Evolutionary conservation across 441 rosid species (phyloP), one percentile per base, ranked within the genome.

Genomic region (Capsella rubella): DNA sequence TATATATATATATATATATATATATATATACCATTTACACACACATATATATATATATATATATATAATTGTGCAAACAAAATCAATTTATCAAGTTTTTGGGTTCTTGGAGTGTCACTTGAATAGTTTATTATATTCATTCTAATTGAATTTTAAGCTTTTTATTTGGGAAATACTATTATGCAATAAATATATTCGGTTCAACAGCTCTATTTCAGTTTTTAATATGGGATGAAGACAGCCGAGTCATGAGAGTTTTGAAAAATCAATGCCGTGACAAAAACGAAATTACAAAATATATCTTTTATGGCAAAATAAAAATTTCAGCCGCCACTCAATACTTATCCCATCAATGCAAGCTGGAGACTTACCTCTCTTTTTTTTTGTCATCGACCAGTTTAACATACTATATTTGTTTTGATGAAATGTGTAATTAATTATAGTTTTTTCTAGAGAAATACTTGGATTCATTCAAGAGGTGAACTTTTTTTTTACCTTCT

Each of bases 241-340:
- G 56, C 64, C 45, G 64, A 34, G 50, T 64, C 51, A 47, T 0
- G 10, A 5, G 29, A 63, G 42, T 25, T 45, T 34, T 49, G 64
- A 73, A 47, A 37, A 29, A 65, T 65, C 59, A 56, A 56, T 28
- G 43, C 15, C 27, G 59, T 62, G 77, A 46, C 77, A 66, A 73
- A 27, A 27, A 37, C 35, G 65, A 56, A 27, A 0, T 56, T 65
- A 73, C 77, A 73, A 65, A 56, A 47, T 27, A 15, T 45, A 2
- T 34, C 50, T 43, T 53, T 53, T 34, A 16, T 12, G 11, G 7
- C 25, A 34, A 18, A 5, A 12, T 9, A 12, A 9, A 54, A 8
- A 63, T n/a, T 54, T 32, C 21, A 55, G 77, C 71, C 77, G 71
- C 69, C 71, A 45, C n/a, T 43, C 37, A 54, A 13, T 64, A 25